phyloP scores from a whole-genome alignment of 2,329 filamentous ascomycete species.

The Ascochyta pisi region DNA sequence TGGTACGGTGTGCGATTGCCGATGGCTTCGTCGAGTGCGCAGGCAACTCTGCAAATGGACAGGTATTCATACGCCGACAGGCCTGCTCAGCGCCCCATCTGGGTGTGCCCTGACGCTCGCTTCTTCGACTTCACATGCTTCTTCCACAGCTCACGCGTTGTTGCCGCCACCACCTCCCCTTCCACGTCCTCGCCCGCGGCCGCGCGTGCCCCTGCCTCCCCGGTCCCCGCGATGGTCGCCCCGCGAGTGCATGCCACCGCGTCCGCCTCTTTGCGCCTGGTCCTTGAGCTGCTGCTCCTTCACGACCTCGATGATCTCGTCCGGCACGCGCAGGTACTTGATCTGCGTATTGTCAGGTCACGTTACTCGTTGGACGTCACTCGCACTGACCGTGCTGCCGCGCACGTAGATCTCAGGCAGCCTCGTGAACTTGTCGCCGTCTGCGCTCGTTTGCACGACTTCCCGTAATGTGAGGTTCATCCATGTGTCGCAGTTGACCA shows the following conservation, averaged over 20 bases:
- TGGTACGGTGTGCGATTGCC: neutral
- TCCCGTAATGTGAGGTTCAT: constrained; percentile 99
- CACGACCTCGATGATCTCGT: constrained; percentile 93
- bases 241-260: constrained; percentile 66
- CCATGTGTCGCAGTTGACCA: constrained; percentile 98
- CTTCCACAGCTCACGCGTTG: constrained; percentile 23
- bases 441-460: constrained; percentile 93
- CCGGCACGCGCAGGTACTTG: constrained; percentile 95
- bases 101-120: neutral
- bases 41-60: neutral
- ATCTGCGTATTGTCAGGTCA: constrained; percentile 66
- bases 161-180: constrained; percentile 63
- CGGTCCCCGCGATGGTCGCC: constrained; percentile 61
- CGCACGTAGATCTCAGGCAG: constrained; percentile 95
- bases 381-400: constrained; percentile 86
- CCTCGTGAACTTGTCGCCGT: constrained; percentile 92
- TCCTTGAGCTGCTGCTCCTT: constrained; percentile 89
- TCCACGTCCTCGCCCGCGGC: constrained; percentile 59
- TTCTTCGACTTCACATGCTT: no score
- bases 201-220: constrained; percentile 61
- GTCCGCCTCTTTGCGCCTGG: constrained; percentile 64
- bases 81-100: no score
- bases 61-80: no score
- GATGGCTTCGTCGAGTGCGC: neutral
- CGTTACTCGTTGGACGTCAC: neutral